Conservation (phyloP, 2,329 filamentous ascomycete genomes). For the Ascochyta pisi region DNA sequence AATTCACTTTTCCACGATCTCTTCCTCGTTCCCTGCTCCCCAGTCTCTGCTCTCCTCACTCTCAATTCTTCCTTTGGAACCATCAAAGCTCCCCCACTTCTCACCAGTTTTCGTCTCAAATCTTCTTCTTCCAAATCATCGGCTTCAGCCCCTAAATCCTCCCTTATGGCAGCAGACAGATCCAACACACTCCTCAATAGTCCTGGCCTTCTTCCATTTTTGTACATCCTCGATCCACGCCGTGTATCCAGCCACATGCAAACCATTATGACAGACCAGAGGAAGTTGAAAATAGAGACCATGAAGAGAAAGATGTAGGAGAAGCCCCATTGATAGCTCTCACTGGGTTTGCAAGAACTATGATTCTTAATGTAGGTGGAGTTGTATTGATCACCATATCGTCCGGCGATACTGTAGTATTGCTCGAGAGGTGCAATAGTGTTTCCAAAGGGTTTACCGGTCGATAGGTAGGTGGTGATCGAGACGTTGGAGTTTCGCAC, state of each 20-base stretch:
- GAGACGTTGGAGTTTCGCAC: no score
- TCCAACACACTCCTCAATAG: conserved; percentile 40
- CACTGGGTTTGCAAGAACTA: conserved; percentile 40
- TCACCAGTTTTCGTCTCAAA: conserved; percentile 25
- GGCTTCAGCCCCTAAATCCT: conserved; percentile 33
- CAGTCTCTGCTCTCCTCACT: conserved; percentile 26
- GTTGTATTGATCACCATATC: conserved; percentile 28
- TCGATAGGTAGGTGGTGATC: not conserved
- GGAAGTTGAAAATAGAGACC: conserved; percentile 43
- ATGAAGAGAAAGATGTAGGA: conserved; percentile 48
- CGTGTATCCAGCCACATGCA: conserved; percentile 44
- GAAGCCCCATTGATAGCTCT: conserved; percentile 46
- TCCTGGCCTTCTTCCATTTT: conserved; percentile 37
- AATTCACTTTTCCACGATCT: conserved; percentile 30
- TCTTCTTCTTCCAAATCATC: conserved; percentile 33
- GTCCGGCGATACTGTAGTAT: conserved; percentile 6
- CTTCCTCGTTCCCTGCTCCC: conserved; percentile 5
- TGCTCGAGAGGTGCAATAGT: not conserved
- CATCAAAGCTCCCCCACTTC: conserved; percentile 31
- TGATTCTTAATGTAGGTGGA: conserved; percentile 28
- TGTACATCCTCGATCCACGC: conserved; percentile 39
- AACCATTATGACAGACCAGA: conserved; percentile 43
- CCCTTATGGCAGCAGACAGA: conserved; percentile 33
- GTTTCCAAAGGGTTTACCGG: not conserved
- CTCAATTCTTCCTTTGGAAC: conserved; percentile 36